Base-by-base conservation (phyloP, 345 rosid genomes). In the Microthlaspi erraticum region DNA sequence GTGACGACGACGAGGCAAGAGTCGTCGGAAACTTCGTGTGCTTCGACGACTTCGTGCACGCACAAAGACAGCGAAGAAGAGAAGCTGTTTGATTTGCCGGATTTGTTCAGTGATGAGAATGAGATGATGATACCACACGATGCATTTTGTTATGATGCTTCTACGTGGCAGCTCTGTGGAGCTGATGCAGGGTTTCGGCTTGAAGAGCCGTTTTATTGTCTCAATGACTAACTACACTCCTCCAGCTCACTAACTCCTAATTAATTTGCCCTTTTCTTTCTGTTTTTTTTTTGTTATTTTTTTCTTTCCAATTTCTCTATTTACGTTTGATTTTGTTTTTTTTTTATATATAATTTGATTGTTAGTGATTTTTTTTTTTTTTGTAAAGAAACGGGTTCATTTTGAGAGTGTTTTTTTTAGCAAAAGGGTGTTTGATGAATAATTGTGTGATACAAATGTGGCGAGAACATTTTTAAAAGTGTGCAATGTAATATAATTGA, bases 31-130 rank as follows among this genome's bases (percentile, higher is more conserved):
- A 66, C 49, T 33, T 76, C 74, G 4, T 81, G 73, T 36, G 73
- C 56, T 36, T 74, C 68, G 33, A 77, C 79, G 49, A 73, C 77
- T 32, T 70, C 75, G 14, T 33, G 50, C 59, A 10, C 6, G 37
- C 70, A 72, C 3, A 71, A 76, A 26, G 82, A 79, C 23, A 62
- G 39, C 32, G 96, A 89, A 0, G 90, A 84, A 2, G 90, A 85
- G 10, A 59, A 84, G 62, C 63, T 92, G 81, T 92, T 92, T 73
- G 98, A 90, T 79, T 82, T 92, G 34, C 98, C 98, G 17, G 98
- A 92, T 81, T 87, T 92, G 59, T 72, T 76, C 72, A 66, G 59
- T n/a, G 76, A 49, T 33, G 85, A 54, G 5, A 74, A 81, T 36
- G 81, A 64, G 12, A 59, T 70, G 61, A 44, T 60, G 16, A 75